Evolutionary conservation across 805 yeast species (phyloP).

Genomic region (Yamadazyma akitaensis): DNA sequence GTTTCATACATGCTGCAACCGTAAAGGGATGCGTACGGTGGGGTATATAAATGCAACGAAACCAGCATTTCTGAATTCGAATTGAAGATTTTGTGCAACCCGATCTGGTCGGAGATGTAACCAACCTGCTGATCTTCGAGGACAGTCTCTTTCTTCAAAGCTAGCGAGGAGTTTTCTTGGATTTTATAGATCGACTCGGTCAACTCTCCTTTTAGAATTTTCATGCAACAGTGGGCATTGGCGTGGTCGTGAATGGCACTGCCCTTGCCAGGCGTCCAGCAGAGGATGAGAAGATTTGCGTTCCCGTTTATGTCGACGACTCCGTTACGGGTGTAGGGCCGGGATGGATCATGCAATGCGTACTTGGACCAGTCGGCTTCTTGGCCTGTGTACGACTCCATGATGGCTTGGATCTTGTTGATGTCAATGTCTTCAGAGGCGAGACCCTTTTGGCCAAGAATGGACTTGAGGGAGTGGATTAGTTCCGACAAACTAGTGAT

Average conservation of each 20-base stretch:
- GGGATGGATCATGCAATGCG: slow-evolving; percentile 50
- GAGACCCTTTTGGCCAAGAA: slow-evolving; percentile 26
- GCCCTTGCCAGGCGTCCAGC: slow-evolving; percentile 66
- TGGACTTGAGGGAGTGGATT: slow-evolving; percentile 17
- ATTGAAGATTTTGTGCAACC: slow-evolving; percentile 62
- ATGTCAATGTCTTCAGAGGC: slow-evolving; percentile 52
- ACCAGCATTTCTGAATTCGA: slow-evolving; percentile 45
- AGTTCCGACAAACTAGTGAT: too few species aligned
- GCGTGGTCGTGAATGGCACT: slow-evolving; percentile 75
- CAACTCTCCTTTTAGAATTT: slow-evolving; percentile 57
- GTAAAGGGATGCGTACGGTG: slow-evolving; percentile 66
- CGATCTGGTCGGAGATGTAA: slow-evolving; percentile 63
- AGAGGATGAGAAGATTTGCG: slow-evolving; percentile 64
- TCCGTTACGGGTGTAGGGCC: slow-evolving; percentile 66
- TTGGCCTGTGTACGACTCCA: slow-evolving; percentile 47
- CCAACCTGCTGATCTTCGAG: slow-evolving; percentile 48
- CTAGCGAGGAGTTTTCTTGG: slow-evolving; percentile 30
- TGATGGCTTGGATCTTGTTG: slow-evolving; percentile 38
- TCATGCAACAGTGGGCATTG: slow-evolving; percentile 73
- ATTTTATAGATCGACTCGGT: slow-evolving; percentile 54
- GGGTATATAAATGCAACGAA: slow-evolving; percentile 70
- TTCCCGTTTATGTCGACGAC: slow-evolving; percentile 66
- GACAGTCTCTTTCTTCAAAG: slow-evolving; percentile 24
- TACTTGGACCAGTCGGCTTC: slow-evolving; percentile 56
- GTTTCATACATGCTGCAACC: slow-evolving; percentile 53